Evolutionary conservation across 2,329 filamentous ascomycete genomes (phyloP).

Genomic region (Dactylellina parvicollis): DNA sequence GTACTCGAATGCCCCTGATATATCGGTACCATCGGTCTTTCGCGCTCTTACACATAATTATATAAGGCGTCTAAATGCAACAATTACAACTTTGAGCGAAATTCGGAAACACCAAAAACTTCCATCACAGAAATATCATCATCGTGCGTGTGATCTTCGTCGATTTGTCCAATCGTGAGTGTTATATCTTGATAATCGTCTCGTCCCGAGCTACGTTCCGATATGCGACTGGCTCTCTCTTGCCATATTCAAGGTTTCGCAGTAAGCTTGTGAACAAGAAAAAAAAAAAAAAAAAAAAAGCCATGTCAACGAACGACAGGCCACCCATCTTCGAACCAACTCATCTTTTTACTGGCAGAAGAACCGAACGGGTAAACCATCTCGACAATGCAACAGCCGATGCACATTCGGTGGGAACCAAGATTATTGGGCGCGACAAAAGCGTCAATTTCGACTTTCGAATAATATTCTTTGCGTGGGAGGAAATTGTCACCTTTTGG

Average conservation of each 20-base stretch:
- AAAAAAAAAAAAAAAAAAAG: not conserved
- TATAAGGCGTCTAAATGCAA: no score
- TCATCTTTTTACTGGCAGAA: slow-evolving; percentile 20
- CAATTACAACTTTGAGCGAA: no score
- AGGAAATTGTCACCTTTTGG: not conserved
- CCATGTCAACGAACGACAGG: not conserved
- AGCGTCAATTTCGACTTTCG: not conserved
- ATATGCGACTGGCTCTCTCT: slow-evolving; percentile 42
- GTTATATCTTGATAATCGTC: slow-evolving; percentile 6
- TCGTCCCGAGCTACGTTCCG: slow-evolving; percentile 42
- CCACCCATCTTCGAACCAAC: not conserved
- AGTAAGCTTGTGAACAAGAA: not conserved
- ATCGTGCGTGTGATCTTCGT: slow-evolving; percentile 34
- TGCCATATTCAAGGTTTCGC: slow-evolving; percentile 11
- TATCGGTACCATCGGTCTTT: no score
- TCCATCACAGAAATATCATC: slow-evolving; percentile 24
- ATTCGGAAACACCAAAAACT: no score
- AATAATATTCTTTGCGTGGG: not conserved
- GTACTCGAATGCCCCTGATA: no score
- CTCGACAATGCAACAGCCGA: slow-evolving; percentile 33
- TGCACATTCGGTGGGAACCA: slow-evolving; percentile 24
- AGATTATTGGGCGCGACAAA: slow-evolving; percentile 7
- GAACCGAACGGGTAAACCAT: slow-evolving; percentile 9
- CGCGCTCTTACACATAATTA: no score
- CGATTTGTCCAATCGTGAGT: slow-evolving; percentile 9